These are phyloP conservation scores for Tuber calosporum DNA, from an alignment of 495 filamentous ascomycete genomes.

Conservation along the genomic window DNA sequence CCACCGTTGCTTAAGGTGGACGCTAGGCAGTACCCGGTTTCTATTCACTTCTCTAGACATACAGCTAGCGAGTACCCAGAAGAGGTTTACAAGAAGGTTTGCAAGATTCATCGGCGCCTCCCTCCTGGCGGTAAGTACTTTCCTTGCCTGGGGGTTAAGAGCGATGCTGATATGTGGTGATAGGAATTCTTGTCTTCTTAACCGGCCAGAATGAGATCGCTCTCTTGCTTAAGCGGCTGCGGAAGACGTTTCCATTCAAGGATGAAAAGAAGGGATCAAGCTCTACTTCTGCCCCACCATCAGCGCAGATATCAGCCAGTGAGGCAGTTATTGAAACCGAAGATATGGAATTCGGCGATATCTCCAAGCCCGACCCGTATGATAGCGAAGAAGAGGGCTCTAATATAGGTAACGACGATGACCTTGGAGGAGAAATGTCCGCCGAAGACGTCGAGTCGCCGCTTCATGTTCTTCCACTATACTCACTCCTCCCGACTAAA, in stretches of 20 bases:
- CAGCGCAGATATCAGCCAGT: slow-evolving; percentile 63
- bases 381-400: slow-evolving; percentile 45
- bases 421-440: slow-evolving; percentile 44
- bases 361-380: slow-evolving; percentile 43
- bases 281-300: slow-evolving; percentile 51
- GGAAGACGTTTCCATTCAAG: slow-evolving; percentile 60
- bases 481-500: slow-evolving; percentile 86
- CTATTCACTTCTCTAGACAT: slow-evolving; percentile 75
- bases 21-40: slow-evolving; percentile 87
- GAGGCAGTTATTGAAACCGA: slow-evolving; percentile 78
- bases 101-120: slow-evolving; percentile 79
- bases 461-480: slow-evolving; percentile 75
- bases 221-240: slow-evolving; percentile 67
- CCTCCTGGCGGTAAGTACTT: slow-evolving; percentile 56
- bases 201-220: slow-evolving; percentile 90
- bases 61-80: slow-evolving; percentile 84
- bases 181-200: slow-evolving; percentile 85
- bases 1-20: slow-evolving; percentile 86
- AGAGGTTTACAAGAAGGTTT: slow-evolving; percentile 80
- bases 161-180: slow-evolving; percentile 11
- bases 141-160: not conserved
- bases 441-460: slow-evolving; percentile 48
- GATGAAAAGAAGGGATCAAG: slow-evolving; percentile 40
- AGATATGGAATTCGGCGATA: slow-evolving; percentile 72
- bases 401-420: slow-evolving; percentile 51